Conservation (phyloP, 2,329 filamentous ascomycete species). For the Geosmithia morbida region DNA sequence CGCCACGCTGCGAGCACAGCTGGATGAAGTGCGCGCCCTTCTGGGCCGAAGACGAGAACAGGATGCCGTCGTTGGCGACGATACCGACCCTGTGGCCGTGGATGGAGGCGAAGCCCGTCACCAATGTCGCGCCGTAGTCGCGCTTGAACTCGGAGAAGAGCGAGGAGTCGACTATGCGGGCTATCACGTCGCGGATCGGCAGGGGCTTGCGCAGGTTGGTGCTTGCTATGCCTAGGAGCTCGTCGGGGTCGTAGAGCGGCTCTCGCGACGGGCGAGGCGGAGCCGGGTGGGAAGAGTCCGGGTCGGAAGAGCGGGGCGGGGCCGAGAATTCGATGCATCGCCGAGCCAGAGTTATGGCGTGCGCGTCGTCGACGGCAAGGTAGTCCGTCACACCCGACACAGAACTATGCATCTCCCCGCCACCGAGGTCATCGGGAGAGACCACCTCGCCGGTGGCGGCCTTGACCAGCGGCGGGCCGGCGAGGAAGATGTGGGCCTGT, state of each 20-base stretch:
- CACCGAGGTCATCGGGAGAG: constrained; percentile 79
- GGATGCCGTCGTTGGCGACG: constrained; percentile 88
- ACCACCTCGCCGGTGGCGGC: constrained; percentile 91
- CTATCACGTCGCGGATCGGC: constrained; percentile 79
- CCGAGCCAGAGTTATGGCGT: constrained; percentile 74
- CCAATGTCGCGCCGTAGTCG: constrained; percentile 74
- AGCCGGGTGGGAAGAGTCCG: constrained; percentile 14
- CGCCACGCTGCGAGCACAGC: constrained; percentile 76
- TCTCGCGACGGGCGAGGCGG: constrained; percentile 26
- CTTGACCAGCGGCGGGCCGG: constrained; percentile 86
- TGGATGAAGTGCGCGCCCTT: constrained; percentile 98
- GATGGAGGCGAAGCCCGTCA: constrained; percentile 83
- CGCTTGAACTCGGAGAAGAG: constrained; percentile 91
- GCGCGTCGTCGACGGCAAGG: constrained; percentile 83
- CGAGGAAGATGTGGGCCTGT: constrained; percentile 95
- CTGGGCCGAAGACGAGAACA: constrained; percentile 76
- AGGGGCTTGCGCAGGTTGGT: constrained; percentile 81
- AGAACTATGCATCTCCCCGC: constrained; percentile 77
- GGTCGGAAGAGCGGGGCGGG: constrained; percentile 33
- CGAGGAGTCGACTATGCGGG: constrained; percentile 81
- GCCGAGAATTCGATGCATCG: constrained; percentile 82
- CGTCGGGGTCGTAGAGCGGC: constrained; percentile 64
- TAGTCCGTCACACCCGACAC: constrained; percentile 93
- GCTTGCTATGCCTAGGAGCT: constrained; percentile 78
- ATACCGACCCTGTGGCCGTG: constrained; percentile 87